Percentiles rank a stretch among this genome's conserved stretches.
These are phyloP conservation scores for Talaromyces sp. DNA, from an alignment of 2,329 filamentous ascomycete genomes.

Conservation along the genomic window DNA sequence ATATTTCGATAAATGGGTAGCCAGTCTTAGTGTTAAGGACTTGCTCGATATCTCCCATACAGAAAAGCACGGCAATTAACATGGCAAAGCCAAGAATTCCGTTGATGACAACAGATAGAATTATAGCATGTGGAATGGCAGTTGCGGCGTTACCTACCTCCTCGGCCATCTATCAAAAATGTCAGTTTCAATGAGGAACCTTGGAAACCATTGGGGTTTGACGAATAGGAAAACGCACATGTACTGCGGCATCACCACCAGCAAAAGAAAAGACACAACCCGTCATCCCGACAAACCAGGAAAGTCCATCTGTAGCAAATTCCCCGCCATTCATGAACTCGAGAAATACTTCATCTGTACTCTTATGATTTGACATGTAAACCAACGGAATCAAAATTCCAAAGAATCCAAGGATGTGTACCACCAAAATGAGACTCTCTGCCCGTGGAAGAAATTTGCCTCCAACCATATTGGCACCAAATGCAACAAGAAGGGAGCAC, in stretches of 20 bases:
- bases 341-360: slow-evolving; percentile 21
- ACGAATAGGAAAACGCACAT: slow-evolving; percentile 21
- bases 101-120: slow-evolving; percentile 50
- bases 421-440: slow-evolving; percentile 9
- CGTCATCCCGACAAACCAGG: slow-evolving; percentile 29
- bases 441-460: slow-evolving; percentile 17
- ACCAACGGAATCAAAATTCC: slow-evolving; percentile 18
- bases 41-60: slow-evolving; percentile 42
- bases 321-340: slow-evolving; percentile 26
- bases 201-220: too few relatives aligned
- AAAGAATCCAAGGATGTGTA: slow-evolving; percentile 16
- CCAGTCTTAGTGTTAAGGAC: slow-evolving; percentile 45
- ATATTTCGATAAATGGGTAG: slow-evolving; percentile 55
- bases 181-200: too few relatives aligned
- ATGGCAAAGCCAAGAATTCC: slow-evolving; percentile 49
- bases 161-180: slow-evolving; percentile 46
- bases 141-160: slow-evolving; percentile 52
- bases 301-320: slow-evolving; percentile 25
- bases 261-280: slow-evolving; percentile 26
- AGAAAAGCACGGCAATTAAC: slow-evolving; percentile 47
- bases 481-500: slow-evolving; percentile 17
- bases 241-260: slow-evolving; percentile 29
- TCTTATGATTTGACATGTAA: slow-evolving; percentile 15
- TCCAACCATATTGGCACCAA: slow-evolving; percentile 29
- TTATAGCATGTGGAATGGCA: slow-evolving; percentile 51